These are phyloP conservation scores for Mycothermus thermophilus DNA, from an alignment of 495 filamentous ascomycete genomes.

Conservation along the genomic window DNA sequence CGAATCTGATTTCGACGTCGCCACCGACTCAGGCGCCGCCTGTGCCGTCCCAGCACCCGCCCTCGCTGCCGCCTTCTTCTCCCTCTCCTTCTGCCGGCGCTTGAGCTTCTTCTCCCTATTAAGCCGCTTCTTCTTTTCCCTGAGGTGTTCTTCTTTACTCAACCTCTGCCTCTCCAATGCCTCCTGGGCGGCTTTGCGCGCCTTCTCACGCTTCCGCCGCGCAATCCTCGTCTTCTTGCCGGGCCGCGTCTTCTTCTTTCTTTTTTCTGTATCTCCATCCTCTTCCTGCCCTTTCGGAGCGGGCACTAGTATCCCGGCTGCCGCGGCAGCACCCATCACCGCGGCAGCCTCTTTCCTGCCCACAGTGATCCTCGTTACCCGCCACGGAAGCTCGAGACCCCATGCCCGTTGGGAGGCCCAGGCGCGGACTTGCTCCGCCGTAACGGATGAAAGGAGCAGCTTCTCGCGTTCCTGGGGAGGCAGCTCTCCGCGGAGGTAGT, in stretches of 20 bases:
- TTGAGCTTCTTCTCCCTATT: constrained; percentile 41
- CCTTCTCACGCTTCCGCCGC: constrained; percentile 25
- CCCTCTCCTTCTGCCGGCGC: constrained; percentile 35
- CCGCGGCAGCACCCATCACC: not conserved
- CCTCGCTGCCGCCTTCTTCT: constrained; percentile 27
- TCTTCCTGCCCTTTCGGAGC: not conserved
- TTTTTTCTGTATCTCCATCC: constrained; percentile 6
- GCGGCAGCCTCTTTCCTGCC: not conserved
- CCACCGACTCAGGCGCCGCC: not conserved
- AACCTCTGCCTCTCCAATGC: constrained; percentile 17
- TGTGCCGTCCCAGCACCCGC: constrained; percentile 6
- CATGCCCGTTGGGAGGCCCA: constrained; percentile 30
- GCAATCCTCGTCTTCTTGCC: constrained; percentile 42
- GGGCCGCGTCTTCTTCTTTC: constrained; percentile 29
- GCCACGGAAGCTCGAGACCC: constrained; percentile 43
- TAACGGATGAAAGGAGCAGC: constrained; percentile 30
- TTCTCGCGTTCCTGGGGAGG: constrained; percentile 15
- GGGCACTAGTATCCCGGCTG: not conserved
- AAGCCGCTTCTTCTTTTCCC: constrained; percentile 40
- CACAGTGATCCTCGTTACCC: constrained; percentile 27
- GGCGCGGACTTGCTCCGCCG: constrained; percentile 28
- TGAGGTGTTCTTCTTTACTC: constrained; percentile 35
- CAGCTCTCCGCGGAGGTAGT: constrained; percentile 31
- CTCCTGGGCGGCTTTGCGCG: constrained; percentile 17
- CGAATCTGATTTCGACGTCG: too few relatives aligned